These are phyloP conservation scores for Aspergillus sp. DNA, from an alignment of 2,329 filamentous ascomycete species.

Conservation along the genomic window DNA sequence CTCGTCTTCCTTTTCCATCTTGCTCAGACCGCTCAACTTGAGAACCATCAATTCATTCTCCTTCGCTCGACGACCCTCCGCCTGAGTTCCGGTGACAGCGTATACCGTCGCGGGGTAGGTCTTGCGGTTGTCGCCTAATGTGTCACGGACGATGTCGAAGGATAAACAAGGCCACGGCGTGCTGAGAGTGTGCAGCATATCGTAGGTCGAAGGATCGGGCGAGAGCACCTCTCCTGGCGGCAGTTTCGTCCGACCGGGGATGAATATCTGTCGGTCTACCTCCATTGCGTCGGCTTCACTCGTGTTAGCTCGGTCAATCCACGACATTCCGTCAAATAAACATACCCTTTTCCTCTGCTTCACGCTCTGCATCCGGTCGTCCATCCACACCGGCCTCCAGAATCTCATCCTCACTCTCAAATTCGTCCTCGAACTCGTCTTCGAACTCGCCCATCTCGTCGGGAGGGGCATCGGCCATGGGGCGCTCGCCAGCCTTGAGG, in stretches of 20 bases:
- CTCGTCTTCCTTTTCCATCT: conserved; percentile 73
- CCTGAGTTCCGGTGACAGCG: conserved; percentile 91
- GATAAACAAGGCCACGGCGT: conserved; percentile 97
- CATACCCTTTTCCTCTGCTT: conserved; percentile 76
- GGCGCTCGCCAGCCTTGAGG: conserved; percentile 63
- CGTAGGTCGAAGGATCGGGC: conserved; percentile 91
- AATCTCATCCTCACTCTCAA: conserved; percentile 90
- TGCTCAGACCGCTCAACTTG: conserved; percentile 89
- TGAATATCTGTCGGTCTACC: conserved; percentile 70
- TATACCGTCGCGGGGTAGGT: conserved; percentile 96
- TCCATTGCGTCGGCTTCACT: conserved; percentile 72
- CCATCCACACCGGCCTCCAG: conserved; percentile 93
- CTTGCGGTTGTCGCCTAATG: conserved; percentile 82
- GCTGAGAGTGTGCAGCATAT: conserved; percentile 93
- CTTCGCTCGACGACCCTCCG: conserved; percentile 68
- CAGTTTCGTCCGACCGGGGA: conserved; percentile 89
- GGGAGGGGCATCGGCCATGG: conserved; percentile 50
- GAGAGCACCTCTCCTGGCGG: conserved; percentile 87
- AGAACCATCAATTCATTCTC: conserved; percentile 96
- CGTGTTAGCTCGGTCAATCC: conserved; percentile 16
- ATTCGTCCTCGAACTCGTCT: conserved; percentile 91
- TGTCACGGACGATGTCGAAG: conserved; percentile 86
- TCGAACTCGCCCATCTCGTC: conserved; percentile 64
- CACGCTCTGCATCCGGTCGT: conserved; percentile 84
- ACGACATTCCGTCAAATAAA: conserved; percentile 9